These are phyloP conservation scores for Anisodus tanguticus DNA, from an alignment of 257 asterid genomes.

Conservation along the genomic window DNA sequence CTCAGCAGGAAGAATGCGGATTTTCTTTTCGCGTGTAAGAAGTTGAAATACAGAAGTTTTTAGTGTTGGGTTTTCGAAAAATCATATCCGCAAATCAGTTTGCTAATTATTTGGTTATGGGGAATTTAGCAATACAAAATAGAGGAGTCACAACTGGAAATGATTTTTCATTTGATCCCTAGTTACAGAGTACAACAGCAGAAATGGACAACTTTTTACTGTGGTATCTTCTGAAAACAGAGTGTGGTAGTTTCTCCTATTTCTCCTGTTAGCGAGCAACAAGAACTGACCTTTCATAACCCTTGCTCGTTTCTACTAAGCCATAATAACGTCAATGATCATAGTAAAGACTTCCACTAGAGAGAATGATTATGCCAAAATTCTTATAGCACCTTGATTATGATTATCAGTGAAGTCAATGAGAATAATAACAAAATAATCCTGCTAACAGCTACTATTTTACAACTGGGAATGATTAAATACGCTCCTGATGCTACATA, in stretches of 20 bases:
- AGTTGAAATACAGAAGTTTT: background rate
- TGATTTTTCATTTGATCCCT: background rate
- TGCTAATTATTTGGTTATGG: background rate
- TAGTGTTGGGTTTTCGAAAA: background rate
- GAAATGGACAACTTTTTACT: background rate
- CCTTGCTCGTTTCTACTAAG: background rate
- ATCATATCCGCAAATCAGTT: background rate
- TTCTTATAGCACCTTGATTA: background rate
- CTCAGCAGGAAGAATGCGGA: background rate
- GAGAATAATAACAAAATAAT: constrained; percentile 2
- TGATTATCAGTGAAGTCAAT: background rate
- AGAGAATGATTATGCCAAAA: background rate
- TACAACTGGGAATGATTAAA: background rate
- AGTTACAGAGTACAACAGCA: background rate
- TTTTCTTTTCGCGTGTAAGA: background rate
- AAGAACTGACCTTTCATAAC: background rate
- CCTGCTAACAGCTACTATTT: background rate
- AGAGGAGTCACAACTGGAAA: background rate
- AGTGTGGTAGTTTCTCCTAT: background rate
- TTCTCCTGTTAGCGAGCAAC: background rate
- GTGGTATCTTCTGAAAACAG: background rate
- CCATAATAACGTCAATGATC: constrained; percentile 6
- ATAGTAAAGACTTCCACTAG: background rate
- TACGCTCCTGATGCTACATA: background rate
- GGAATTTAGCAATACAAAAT: background rate